Evolutionary conservation across 768 basidiomycete species (phyloP).

Genomic region (Pulveroboletus sp.): DNA sequence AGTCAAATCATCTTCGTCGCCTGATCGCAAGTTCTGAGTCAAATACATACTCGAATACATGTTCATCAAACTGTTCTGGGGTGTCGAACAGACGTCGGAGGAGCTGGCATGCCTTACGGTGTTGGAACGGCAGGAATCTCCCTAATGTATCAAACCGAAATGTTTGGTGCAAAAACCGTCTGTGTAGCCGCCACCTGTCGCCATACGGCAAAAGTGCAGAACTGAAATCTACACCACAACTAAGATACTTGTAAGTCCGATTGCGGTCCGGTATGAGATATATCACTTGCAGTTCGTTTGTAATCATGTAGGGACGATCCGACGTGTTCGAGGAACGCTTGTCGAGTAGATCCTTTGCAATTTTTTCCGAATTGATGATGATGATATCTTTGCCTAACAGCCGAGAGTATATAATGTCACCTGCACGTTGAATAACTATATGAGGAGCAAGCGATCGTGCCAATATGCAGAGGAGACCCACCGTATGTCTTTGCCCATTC

Average conservation of each 20-base stretch:
- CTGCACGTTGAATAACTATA: not conserved
- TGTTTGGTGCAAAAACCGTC: not conserved
- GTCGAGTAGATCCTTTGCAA: not conserved
- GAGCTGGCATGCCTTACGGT: not conserved
- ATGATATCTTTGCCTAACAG: not conserved
- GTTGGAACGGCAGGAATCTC: not conserved
- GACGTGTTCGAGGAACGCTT: not conserved
- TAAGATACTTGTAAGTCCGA: not conserved
- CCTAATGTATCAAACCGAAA: not conserved
- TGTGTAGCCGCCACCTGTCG: not conserved
- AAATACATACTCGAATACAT: not conserved
- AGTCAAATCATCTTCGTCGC: not conserved
- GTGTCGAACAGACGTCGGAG: not conserved
- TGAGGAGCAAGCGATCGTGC: not conserved
- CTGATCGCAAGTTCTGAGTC: not conserved
- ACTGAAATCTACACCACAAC: not conserved
- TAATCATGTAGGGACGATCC: not conserved
- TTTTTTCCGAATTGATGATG: not conserved
- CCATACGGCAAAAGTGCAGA: not conserved
- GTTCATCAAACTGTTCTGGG: not conserved
- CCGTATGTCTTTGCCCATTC: not conserved
- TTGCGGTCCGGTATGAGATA: no score
- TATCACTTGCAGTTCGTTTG: not conserved
- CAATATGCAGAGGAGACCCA: not conserved
- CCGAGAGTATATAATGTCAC: not conserved